Evolutionary conservation across 1,284 basidiomycete genomes (phyloP).

Genomic region (Ganoderma sinense): DNA sequence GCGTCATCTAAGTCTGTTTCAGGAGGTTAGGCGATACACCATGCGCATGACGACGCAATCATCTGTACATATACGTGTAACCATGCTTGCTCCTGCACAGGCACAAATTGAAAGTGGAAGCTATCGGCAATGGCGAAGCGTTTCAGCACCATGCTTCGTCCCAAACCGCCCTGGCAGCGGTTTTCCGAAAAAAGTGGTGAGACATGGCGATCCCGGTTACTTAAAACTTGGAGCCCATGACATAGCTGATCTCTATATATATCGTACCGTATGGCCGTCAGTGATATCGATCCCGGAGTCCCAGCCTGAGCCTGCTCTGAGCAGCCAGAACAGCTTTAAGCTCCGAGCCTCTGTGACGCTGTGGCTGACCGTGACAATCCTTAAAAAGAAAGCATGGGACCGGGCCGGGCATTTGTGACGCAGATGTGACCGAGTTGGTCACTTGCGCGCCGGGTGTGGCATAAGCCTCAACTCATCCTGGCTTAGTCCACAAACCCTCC

Average conservation of each 20-base stretch:
- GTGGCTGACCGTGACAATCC: conserved; percentile 3
- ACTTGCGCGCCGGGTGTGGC: conserved; percentile 23
- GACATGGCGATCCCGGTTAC: not conserved
- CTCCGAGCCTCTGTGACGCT: not conserved
- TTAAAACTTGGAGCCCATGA: not conserved
- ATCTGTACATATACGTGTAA: too few species aligned
- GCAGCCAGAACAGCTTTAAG: not conserved
- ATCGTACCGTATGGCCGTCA: not conserved
- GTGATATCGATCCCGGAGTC: not conserved
- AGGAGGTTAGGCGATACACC: too few species aligned
- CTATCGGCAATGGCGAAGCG: not conserved
- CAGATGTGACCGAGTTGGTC: conserved; percentile 16
- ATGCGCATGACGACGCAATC: too few species aligned
- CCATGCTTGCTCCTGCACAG: not conserved
- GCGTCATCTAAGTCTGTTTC: too few species aligned
- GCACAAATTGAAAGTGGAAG: not conserved
- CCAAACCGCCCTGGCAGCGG: too few species aligned
- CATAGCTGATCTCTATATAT: not conserved
- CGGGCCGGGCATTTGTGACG: conserved; percentile 18
- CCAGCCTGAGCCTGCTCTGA: too few species aligned
- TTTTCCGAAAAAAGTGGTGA: too few species aligned
- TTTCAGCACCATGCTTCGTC: not conserved
- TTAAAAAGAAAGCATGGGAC: not conserved
- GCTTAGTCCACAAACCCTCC: conserved; percentile 22
- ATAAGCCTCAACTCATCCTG: conserved; percentile 9